These are phyloP conservation scores for Fusarium concolor DNA, from an alignment of 2,329 filamentous ascomycete species.

Conservation along the genomic window DNA sequence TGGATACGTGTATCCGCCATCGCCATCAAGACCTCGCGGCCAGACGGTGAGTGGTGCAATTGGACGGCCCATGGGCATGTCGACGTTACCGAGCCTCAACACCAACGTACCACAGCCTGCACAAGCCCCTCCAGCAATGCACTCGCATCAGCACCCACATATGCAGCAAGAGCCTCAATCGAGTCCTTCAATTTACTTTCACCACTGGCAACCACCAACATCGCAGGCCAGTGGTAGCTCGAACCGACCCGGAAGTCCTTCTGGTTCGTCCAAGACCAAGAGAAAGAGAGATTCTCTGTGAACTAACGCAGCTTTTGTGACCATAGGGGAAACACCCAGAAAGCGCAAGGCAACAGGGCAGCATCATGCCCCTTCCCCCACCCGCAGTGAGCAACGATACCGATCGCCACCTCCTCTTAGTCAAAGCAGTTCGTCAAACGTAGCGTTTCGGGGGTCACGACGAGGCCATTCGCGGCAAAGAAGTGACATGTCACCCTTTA, in stretches of 20 bases:
- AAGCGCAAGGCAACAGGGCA: slow-evolving; percentile 80
- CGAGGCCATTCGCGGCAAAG: slow-evolving; percentile 52
- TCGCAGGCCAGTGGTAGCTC: slow-evolving; percentile 69
- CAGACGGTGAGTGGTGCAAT: slow-evolving; percentile 60
- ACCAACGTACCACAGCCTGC: slow-evolving; percentile 57
- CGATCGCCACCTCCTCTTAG: slow-evolving; percentile 51
- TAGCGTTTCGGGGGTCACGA: slow-evolving; percentile 40
- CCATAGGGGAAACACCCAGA: slow-evolving; percentile 80
- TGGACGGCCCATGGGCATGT: slow-evolving; percentile 52
- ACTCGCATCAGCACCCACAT: slow-evolving; percentile 62
- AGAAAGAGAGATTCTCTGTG: slow-evolving; percentile 58
- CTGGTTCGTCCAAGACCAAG: slow-evolving; percentile 74
- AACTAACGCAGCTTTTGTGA: slow-evolving; percentile 53
- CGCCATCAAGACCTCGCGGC: slow-evolving; percentile 62
- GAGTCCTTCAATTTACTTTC: slow-evolving; percentile 86
- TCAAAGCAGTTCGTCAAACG: slow-evolving; percentile 46
- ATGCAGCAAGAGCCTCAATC: slow-evolving; percentile 67
- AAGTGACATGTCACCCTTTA: slow-evolving; percentile 54
- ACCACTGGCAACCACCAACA: slow-evolving; percentile 89
- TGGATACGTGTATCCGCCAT: slow-evolving; percentile 61
- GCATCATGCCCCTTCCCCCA: slow-evolving; percentile 43
- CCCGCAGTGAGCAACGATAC: slow-evolving; percentile 47
- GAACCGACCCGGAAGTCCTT: slow-evolving; percentile 77
- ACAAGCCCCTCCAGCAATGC: slow-evolving; percentile 48
- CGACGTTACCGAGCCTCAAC: slow-evolving; percentile 56